Base-by-base conservation (phyloP, 2,329 filamentous ascomycete genomes). In the Monosporascus cannonballus region DNA sequence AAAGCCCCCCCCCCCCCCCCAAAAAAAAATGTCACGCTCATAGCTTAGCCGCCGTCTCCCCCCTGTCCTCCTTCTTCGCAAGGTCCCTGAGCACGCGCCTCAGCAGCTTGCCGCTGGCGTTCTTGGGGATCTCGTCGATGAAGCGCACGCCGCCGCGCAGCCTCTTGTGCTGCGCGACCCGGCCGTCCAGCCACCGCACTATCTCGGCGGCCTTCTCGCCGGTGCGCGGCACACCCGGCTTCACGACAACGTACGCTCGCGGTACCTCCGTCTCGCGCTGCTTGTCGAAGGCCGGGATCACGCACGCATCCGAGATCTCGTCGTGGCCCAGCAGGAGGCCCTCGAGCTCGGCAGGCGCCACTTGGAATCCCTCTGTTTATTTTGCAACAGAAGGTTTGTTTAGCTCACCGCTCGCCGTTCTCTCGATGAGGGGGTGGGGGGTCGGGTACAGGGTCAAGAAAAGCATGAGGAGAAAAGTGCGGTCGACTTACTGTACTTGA, bases 361-460 rank as follows among this genome's bases (percentile, higher is more conserved):
- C 85, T 65, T 87, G 85, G 71, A 87, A 88, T 1, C 85, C 85
- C 69, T 89, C 73, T 86, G 67, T 81, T 79, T 60, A 84, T 84
- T 84, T 84, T 67, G 6, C 22, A 17, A 7, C 25, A 47, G 14
- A 48, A 44, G 4, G 76, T 77, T 38, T 20, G n/a, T 11, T 44
- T 25, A 74, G 67, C 30, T 14, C 11, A 9, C 30, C 30, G 30
- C 30, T 9, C 30, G 30, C 11, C 30, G 3, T 34, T 14, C 30
- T 14, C 30, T 30, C 27, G 11, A 30, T 8, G 9, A 15, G 30
- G 8, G 18, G 38, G 18, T 20, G 47, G 18, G 8, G 8, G 38
- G 25, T 30, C 6, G 9, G n/a, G 20, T 15, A 11, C 6, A 22
- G 24, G 24, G 20, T 4, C 9, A 25, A 47, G 50, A 4, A 49